Evolutionary conservation across 768 basidiomycete species (phyloP).

Genomic region (Amanita phalloides): DNA sequence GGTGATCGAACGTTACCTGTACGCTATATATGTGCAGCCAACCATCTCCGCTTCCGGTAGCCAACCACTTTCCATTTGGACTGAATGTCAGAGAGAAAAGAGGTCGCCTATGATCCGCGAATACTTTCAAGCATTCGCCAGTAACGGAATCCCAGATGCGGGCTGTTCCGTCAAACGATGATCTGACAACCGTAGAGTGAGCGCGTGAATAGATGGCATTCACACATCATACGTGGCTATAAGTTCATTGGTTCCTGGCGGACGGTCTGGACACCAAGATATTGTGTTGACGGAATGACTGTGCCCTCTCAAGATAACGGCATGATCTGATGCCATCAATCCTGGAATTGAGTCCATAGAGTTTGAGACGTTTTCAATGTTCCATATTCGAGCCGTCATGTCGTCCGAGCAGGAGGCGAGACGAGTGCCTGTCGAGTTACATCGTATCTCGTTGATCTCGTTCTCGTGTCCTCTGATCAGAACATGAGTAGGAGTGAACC

Average conservation of each 20-base stretch:
- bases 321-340: conserved; percentile 23
- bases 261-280: conserved; percentile 53
- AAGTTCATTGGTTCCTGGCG: conserved; percentile 42
- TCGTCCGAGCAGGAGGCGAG: conserved; percentile 82
- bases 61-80: conserved; percentile 60
- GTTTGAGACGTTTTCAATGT: conserved; percentile 35
- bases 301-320: conserved; percentile 51
- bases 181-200: conserved; percentile 26
- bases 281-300: conserved; percentile 52
- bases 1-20: conserved; percentile 30
- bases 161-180: conserved; percentile 73
- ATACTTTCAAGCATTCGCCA: conserved; percentile 62
- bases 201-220: background rate
- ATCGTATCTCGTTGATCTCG: conserved; percentile 73
- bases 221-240: conserved; percentile 53
- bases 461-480: conserved; percentile 53
- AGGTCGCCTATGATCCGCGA: conserved; percentile 60
- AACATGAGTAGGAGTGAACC: background rate
- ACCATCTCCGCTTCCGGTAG: conserved; percentile 75
- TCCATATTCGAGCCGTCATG: conserved; percentile 68
- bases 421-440: conserved; percentile 52
- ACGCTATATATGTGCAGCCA: conserved; percentile 63
- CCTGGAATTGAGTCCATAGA: conserved; percentile 31
- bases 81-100: conserved; percentile 72
- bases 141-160: conserved; percentile 77